These are phyloP conservation scores for Nothophytophthora sp. DNA, from an alignment of 352 stramenopile species.

Conservation along the genomic window DNA sequence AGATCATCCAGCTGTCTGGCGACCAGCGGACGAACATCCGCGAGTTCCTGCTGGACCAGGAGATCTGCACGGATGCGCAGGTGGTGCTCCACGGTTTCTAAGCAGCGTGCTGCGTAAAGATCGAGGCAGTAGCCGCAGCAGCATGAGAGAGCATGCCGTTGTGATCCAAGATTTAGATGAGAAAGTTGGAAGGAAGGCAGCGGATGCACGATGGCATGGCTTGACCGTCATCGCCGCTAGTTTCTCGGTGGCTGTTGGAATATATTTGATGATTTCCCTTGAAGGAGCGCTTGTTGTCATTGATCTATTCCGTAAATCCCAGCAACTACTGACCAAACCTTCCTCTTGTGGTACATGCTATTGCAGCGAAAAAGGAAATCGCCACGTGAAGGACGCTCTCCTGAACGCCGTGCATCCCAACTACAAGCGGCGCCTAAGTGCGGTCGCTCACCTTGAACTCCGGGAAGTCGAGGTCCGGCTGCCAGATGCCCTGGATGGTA, in stretches of 20 bases:
- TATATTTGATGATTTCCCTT: slow-evolving; percentile 48
- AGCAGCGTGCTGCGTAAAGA: slow-evolving; percentile 21
- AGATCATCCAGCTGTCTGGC: slow-evolving; percentile 99
- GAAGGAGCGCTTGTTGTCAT: slow-evolving; percentile 11
- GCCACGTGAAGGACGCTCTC: not conserved
- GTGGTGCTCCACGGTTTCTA: slow-evolving; percentile 99
- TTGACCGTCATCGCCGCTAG: slow-evolving; percentile 5
- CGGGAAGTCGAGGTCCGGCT: slow-evolving; percentile 84
- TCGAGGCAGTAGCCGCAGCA: slow-evolving; percentile 13
- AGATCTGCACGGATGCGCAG: slow-evolving; percentile 97
- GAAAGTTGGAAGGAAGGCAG: slow-evolving; percentile 2
- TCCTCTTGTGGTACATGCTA: too few species aligned
- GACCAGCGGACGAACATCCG: slow-evolving; percentile 99
- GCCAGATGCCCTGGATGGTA: slow-evolving; percentile 88
- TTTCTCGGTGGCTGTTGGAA: slow-evolving; percentile 28
- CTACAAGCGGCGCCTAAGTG: slow-evolving; percentile 23
- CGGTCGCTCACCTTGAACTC: slow-evolving; percentile 83
- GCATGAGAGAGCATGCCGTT: slow-evolving; percentile 3
- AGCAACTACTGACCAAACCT: too few species aligned
- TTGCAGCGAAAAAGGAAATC: not conserved
- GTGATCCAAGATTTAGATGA: slow-evolving; percentile 24
- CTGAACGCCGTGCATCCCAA: not conserved
- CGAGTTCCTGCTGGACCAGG: slow-evolving; percentile 98
- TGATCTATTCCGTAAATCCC: slow-evolving; percentile 2
- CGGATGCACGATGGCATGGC: not conserved